Base-by-base conservation (phyloP, 805 yeast genomes). In the Ogataea polymorpha region DNA sequence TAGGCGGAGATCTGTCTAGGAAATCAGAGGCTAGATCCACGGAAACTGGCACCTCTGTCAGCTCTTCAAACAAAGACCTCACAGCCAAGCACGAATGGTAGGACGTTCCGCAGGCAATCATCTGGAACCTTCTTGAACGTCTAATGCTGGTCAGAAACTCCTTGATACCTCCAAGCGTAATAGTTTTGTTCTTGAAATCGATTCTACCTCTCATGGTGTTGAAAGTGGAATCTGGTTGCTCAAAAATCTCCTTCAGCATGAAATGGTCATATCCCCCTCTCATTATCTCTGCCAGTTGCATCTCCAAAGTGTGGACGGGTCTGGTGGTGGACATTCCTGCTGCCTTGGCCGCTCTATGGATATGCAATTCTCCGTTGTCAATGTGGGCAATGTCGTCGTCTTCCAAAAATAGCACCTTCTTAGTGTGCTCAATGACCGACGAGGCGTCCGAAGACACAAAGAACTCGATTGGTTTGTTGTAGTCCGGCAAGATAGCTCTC, bases 21-120 rank as follows among this genome's bases (percentile, higher is more conserved):
- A 90, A 90, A 63, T 90, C 97, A 11, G 96, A 86, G 9, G 96
- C 96, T 58, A 90, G 75, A 63, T 90, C 97, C 27, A 90, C 95
- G 32, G 86, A 70, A 6, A 89, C 96, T 6, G 97, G 97, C 46
- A 89, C 85, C 61, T 91, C 98, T 23, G 96, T 88, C 58, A 93
- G 75, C 63, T 93, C 99, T 68, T 93, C 99, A 62, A 93, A 90
- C 50, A 89, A 82, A 12, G 96, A 86, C 67, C 99, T 81, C 16
- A 96, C 91, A 15, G 99, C 99, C 62, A 93, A 70, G 72, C 99
- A 93, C 13, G 99, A 93, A 68, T 93, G 99, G 63, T 90, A 93
- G 0, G 99, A 93, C 6, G 99, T 93, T 71, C 99, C 99, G 71
- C 99, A 93, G 2, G 99, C 99, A 69, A 93, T 86, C 98, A 93